phyloP scores from a whole-genome alignment of 2,329 filamentous ascomycete genomes.

The Hymenoscyphus fraxineus region DNA sequence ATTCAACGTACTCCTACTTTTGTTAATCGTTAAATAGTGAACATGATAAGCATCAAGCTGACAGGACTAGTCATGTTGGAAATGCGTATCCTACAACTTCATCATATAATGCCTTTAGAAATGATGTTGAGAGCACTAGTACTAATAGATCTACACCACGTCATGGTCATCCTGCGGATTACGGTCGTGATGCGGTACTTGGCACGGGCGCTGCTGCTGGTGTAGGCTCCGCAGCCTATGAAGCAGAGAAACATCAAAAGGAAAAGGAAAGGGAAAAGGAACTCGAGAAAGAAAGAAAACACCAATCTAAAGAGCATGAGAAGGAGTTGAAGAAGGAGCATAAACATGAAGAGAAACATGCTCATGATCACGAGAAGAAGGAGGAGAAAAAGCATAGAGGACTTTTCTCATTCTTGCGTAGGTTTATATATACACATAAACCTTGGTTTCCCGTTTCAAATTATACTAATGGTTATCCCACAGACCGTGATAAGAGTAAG shows the following conservation, averaged over 20 bases:
- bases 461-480: conserved; percentile 5
- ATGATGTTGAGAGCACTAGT: background rate
- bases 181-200: no score
- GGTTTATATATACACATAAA: conserved; percentile 3
- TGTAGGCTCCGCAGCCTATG: background rate
- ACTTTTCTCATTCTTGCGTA: conserved; percentile 28
- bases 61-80: background rate
- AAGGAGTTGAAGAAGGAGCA: conserved; percentile 4
- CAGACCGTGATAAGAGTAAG: conserved; percentile 30
- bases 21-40: background rate
- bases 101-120: background rate
- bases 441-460: background rate
- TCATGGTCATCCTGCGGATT: background rate
- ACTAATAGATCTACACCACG: background rate
- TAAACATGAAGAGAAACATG: conserved; percentile 21
- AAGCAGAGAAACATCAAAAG: background rate
- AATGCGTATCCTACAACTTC: background rate
- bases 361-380: conserved; percentile 12
- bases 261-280: background rate
- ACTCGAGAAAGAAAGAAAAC: background rate
- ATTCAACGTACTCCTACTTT: background rate
- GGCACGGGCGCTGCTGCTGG: background rate
- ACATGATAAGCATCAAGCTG: conserved; percentile 1
- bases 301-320: background rate
- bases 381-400: conserved; percentile 18